Conservation (phyloP, 192 early-diverging fungal species). For the Spizellomyces punctatus region DNA sequence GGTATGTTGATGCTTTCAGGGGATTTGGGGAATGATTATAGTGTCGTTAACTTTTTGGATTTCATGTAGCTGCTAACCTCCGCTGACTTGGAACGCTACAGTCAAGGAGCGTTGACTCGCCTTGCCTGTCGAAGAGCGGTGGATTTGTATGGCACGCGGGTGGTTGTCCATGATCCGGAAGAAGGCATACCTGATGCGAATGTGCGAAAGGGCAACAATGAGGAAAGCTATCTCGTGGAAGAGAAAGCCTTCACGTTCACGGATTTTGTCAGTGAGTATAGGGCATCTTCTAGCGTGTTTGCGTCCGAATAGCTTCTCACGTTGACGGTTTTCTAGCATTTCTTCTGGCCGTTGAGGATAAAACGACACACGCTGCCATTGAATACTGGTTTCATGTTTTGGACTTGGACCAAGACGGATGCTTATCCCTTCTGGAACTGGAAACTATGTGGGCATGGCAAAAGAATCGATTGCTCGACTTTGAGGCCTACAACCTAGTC, state of each 20-base stretch:
- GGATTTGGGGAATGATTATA: not conserved
- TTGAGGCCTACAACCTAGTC: constrained; percentile 16
- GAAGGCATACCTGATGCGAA: not conserved
- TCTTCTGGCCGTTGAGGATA: constrained; percentile 78
- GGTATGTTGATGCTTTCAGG: constrained; percentile 32
- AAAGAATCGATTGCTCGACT: constrained; percentile 57
- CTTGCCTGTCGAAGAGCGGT: constrained; percentile 68
- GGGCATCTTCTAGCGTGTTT: too few relatives aligned
- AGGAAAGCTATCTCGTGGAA: constrained; percentile 52
- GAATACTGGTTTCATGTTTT: constrained; percentile 93
- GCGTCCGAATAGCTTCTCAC: too few relatives aligned
- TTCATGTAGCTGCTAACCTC: constrained; percentile 38
- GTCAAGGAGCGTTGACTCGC: constrained; percentile 68
- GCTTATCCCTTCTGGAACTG: constrained; percentile 81
- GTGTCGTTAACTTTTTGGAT: not conserved
- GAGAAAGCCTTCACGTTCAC: constrained; percentile 47
- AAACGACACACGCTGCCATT: constrained; percentile 59
- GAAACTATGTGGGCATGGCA: constrained; percentile 87
- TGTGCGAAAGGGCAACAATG: not conserved
- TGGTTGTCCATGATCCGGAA: not conserved
- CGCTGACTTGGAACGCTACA: constrained; percentile 72
- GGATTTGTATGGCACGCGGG: constrained; percentile 64
- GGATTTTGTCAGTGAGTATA: not conserved
- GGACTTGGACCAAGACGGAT: constrained; percentile 87
- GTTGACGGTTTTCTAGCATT: constrained; percentile 79